Base-by-base conservation (phyloP, 1,139 yeast species). In the Debaryomycetaceae sp. region DNA sequence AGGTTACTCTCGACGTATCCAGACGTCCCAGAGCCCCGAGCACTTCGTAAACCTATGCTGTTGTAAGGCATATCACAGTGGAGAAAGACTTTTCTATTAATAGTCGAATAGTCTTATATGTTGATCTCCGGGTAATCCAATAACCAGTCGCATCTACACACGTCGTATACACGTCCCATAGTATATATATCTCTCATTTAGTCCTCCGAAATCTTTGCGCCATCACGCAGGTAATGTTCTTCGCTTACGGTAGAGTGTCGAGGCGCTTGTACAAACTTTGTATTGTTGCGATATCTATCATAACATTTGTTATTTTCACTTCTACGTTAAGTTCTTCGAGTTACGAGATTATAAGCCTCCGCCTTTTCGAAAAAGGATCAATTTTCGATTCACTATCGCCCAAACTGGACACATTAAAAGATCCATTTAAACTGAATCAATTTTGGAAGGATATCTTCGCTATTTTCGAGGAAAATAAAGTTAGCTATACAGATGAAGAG, bases 1-100 rank as follows among this genome's bases (percentile, higher is more conserved):
- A 69, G 50, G 50, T 76, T 84, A 45, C 72, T 67, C 57, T 83
- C 86, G 5, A 86, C 72, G 56, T 76, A 75, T 0, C 95, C 95
- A 37, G 85, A 83, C 1, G 93, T 85, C 0, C 88, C 88, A 0
- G 86, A 71, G 0, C 95, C 95, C 45, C 88, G 66, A 0, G 86
- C 80, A 0, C 84, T 78, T 40, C 72, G 73, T 24, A 84, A 68
- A 0, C 90, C 90, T 42, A 85, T 75, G 17, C 87, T 85, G 60
- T 82, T 83, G 58, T 81, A 81, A 20, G 87, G 79, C 88, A 83
- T 83, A 13, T 23, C 24, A 17, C 22, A 22, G 20, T 20, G 27
- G 14, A 39, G 24, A 39, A 24, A 36, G n/a, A 14, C 8, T 13
- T 9, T 17, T 34, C 22, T 34, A 34, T 3, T 34, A 34, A 34